These are phyloP conservation scores for Trichophyton benhamiae DNA, from an alignment of 2,329 filamentous ascomycete genomes.

Conservation along the genomic window DNA sequence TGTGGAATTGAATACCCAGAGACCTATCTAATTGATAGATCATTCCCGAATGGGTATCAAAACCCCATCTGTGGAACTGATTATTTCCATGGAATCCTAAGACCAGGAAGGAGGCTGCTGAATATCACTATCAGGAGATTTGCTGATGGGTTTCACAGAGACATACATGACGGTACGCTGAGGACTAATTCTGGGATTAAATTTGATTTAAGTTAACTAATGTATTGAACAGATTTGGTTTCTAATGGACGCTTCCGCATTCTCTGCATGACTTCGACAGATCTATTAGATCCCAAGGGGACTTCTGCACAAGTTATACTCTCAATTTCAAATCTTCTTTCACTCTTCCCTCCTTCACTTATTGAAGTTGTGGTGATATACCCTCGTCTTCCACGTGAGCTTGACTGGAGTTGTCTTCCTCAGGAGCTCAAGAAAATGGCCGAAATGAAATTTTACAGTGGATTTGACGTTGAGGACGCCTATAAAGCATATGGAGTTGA, in stretches of 20 bases:
- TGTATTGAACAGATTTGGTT: conserved; percentile 20
- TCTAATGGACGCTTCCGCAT: conserved; percentile 30
- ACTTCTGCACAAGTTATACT: conserved; percentile 10
- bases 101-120: conserved; percentile 25
- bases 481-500: conserved; percentile 28
- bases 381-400: conserved; percentile 12
- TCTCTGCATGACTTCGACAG: conserved; percentile 24
- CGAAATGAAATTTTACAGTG: conserved; percentile 26
- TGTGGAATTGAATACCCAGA: conserved; percentile 29
- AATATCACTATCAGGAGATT: conserved; percentile 25
- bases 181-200: not conserved
- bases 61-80: conserved; percentile 23
- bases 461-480: conserved; percentile 18
- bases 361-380: conserved; percentile 2
- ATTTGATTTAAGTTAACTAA: not conserved
- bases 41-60: not conserved
- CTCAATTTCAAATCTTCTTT: not conserved
- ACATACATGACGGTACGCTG: conserved; percentile 25
- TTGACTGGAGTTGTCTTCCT: conserved; percentile 25
- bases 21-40: conserved; percentile 20
- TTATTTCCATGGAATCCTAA: conserved; percentile 25
- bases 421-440: conserved; percentile 21
- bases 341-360: not conserved
- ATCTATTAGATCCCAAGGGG: conserved; percentile 23
- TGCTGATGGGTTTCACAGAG: conserved; percentile 25